These are phyloP conservation scores for Ceratobasidium papillatum DNA, from an alignment of 1,284 basidiomycete species.

Conservation along the genomic window DNA sequence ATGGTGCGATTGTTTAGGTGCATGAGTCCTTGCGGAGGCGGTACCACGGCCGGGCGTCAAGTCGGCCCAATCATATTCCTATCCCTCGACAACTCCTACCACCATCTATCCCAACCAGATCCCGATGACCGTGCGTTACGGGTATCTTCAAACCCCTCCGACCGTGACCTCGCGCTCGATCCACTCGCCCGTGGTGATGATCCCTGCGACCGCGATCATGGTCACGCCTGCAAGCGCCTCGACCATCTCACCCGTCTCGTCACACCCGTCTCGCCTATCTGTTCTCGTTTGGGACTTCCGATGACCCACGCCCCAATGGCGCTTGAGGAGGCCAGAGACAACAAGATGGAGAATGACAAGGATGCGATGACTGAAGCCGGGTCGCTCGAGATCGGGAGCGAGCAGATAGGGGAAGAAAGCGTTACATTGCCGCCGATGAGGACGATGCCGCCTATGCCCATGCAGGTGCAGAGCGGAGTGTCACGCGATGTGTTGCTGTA, in stretches of 20 bases:
- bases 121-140: too few species aligned
- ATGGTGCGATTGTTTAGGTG: not conserved
- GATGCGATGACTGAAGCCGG: constrained; percentile 22
- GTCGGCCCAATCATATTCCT: not conserved
- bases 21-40: constrained; percentile 4
- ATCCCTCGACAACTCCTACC: not conserved
- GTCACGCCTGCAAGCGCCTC: constrained; percentile 20
- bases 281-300: not conserved
- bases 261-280: not conserved
- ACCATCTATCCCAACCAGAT: not conserved
- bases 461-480: too few species aligned
- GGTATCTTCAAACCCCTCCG: not conserved
- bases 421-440: not conserved
- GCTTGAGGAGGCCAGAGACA: constrained; percentile 9
- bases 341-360: not conserved
- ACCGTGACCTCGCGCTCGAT: not conserved
- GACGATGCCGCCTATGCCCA: not conserved
- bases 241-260: constrained; percentile 18
- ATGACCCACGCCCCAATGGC: constrained; percentile 21
- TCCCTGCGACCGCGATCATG: constrained; percentile 1
- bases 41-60: not conserved
- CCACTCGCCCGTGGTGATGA: not conserved
- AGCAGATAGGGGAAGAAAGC: not conserved
- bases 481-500: constrained; percentile 26
- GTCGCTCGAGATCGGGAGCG: too few species aligned